phyloP scores from a whole-genome alignment of 1,284 basidiomycete genomes.

The Chiua sp. region DNA sequence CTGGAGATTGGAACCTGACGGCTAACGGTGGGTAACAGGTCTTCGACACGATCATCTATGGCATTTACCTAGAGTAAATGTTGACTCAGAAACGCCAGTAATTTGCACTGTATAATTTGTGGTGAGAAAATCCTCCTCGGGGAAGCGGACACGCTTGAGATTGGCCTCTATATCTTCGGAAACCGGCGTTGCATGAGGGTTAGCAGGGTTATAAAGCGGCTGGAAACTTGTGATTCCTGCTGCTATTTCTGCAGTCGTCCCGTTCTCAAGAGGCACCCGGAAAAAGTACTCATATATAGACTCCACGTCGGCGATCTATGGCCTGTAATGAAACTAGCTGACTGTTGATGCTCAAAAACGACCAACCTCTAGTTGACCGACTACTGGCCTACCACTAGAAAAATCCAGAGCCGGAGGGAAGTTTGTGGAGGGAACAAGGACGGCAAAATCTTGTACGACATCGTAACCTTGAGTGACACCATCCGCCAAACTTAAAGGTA shows the following conservation, averaged over 20 bases:
- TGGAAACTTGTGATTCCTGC: slow-evolving; percentile 20
- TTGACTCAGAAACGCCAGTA: not conserved
- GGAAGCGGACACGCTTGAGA: not conserved
- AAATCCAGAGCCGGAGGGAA: slow-evolving; percentile 9
- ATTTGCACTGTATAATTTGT: slow-evolving; percentile 11
- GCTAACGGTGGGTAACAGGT: not conserved
- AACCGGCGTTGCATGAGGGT: not conserved
- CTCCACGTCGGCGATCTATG: slow-evolving; percentile 12
- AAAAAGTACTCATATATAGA: slow-evolving; percentile 16
- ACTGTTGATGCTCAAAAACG: not conserved
- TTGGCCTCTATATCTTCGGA: not conserved
- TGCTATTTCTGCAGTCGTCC: slow-evolving; percentile 9
- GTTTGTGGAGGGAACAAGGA: slow-evolving; percentile 13
- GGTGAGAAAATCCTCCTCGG: not conserved
- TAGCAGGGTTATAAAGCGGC: too few species aligned
- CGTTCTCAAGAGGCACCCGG: slow-evolving; percentile 10
- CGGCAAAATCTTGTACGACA: slow-evolving; percentile 1
- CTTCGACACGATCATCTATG: too few species aligned
- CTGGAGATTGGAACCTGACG: slow-evolving; percentile 1
- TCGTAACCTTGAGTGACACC: not conserved
- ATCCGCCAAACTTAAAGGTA: not conserved
- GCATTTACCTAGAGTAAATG: slow-evolving; percentile 8
- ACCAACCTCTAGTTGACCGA: slow-evolving; percentile 3
- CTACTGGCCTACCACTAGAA: not conserved
- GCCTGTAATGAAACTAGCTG: not conserved